Evolutionary conservation across 2,329 filamentous ascomycete species (phyloP), one percentile per base, ranked within the genome.

Genomic region (Verticillium dahliae): DNA sequence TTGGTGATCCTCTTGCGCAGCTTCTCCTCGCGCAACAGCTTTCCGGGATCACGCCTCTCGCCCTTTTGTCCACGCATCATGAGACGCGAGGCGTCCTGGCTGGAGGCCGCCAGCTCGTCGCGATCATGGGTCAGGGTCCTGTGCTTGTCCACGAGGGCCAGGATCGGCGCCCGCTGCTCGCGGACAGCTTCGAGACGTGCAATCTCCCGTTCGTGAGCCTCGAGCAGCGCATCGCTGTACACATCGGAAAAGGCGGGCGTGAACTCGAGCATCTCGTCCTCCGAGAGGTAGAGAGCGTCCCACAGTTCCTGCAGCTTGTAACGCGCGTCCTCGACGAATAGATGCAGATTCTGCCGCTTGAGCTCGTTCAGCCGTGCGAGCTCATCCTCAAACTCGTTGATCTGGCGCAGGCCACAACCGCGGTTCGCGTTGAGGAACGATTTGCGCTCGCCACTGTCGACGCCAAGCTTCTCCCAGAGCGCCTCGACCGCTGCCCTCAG

Each of bases 231-330:
- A 73, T 99, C 95, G 69, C 92, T 97, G 76, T 96, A 97, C 22
- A 97, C 94, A 72, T 98, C 95, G 11, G 92, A 96, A 73, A 98
- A 98, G 52, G 93, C 95, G 0, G 96, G 95, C 0, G 93, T 95
- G 69, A 99, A 99, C 67, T 97, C 93, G 61, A 98, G 85, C 93
- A 98, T 98, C 77, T 99, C 95, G 70, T 99, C 95, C 72, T 99
- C 95, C 0, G 91, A 97, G 71, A 96, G 93, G 78, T 95, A 98
- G 1, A 99, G 79, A 0, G 86, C 82, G 72, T 99, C 95, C 95
- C 96, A 99, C 0, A 99, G 85, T 71, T 96, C 93, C 74, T 98
- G 94, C 11, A 99, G 83, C 72, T 91, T 91, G 76, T 87, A 90
- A 50, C 96, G 86, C 22, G 94, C 90, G 77, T 99, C 95, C 73